Base-by-base conservation (phyloP, 257 asterid species). In the Datura wrightii region DNA sequence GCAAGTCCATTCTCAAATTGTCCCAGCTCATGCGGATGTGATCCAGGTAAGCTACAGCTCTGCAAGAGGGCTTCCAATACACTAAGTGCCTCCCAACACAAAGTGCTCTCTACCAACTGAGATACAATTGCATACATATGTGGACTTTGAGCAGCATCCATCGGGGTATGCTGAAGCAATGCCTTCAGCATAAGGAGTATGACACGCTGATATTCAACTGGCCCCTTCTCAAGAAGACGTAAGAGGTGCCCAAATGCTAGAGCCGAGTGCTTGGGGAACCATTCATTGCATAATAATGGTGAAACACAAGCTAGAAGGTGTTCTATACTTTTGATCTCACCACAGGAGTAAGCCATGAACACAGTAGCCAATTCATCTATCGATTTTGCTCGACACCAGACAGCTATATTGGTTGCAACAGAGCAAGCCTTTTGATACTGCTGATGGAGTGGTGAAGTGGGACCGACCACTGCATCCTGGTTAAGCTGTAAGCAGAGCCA, bases 1-100 rank as follows among this genome's bases (percentile, higher is more conserved):
- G 89, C 90, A 80, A 85, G 91, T 19, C 98, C 98, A 18, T 93
- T 97, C 90, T 94, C 99, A 14, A 85, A 89, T 11, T 91, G 83
- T n/a, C 90, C 91, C 0, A 91, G 87, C 19, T 94, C 99, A 2
- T 87, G 89, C 6, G 95, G 94, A 74, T 93, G 98, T 81, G 97
- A 88, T 72, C 98, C 95, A 0, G 97, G 98, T 89, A 97, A 94
- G 92, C 99, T 94, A 85, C 99, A 97, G 91, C 99, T 95, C 86
- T 95, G 99, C 83, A 97, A 83, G 79, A 97, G 99, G 39, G 99
- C 99, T 92, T 97, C 99, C 31, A 97, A 91, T 71, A 97, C 99
- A 83, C 99, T 93, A 10, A 95, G 97, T 78, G 99, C 99, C 87
- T 97, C 99, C 98, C 97, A 95, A 90, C 98, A 95, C 74, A 97